Base-by-base conservation (phyloP, 805 yeast genomes). In the Cyberlindnera suaveolens region DNA sequence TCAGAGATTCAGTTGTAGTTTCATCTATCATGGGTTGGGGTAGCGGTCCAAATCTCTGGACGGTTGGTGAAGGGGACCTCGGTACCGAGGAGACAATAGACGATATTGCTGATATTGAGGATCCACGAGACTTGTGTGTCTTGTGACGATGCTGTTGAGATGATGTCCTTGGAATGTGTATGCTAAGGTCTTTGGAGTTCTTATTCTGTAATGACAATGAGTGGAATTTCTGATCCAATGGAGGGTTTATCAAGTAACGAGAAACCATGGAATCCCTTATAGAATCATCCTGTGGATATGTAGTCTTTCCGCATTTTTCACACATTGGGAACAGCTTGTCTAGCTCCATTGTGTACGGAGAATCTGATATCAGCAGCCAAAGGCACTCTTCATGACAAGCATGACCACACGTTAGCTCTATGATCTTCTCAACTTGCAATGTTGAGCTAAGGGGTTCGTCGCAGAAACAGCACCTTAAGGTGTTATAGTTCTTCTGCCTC, bases 301-400 rank as follows among this genome's bases (percentile, higher is more conserved):
- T 51, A 8, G 33, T 20, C 26, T 49, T 51, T 3, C 39, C 38
- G 33, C 62, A 58, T 2, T 10, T 7, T 10, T 43, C 54, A 47
- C 62, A 57, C 2, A 18, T 30, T 2, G 62, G 62, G 45, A 56
- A 57, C 11, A 57, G 42, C 8, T 42, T 43, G 37, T 48, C 46
- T 1, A 48, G 39, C n/a, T 46, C 44, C 47, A 23, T 10, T 5
- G 38, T 14, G 35, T 31, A 31, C 6, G 42, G 41, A 2, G 46
- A 30, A 7, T 44, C 45, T 27, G 43, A 39, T 1, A 57, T 40
- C 16, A 56, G 17, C 6, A 67, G 43, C 36, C 54, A 54, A 23
- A 72, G 61, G 47, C 78, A 73, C 41, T 72, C 72, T 34, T 69
- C 72, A 47, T 73, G 78, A 32, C 71, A 61, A 18, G 61, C 57